phyloP scores from a whole-genome alignment of 768 basidiomycete genomes.

The Russula vinacea region DNA sequence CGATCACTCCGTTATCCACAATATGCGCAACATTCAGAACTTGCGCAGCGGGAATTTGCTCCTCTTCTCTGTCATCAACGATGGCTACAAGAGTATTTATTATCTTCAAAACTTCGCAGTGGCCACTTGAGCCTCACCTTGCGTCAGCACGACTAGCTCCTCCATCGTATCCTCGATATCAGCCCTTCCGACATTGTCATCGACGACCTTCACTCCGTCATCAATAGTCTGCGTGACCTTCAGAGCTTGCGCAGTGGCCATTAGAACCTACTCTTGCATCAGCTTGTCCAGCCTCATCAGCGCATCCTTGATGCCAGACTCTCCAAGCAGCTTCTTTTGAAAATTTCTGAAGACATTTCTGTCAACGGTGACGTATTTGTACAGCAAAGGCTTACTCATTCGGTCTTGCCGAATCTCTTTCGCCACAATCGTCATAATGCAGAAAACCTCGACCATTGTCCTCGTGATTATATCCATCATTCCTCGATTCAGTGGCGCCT shows the following conservation, averaged over 20 bases:
- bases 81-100: too few species aligned
- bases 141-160: too few species aligned
- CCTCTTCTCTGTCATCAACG: too few species aligned
- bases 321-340: not conserved
- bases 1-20: too few species aligned
- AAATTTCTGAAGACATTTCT: not conserved
- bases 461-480: not conserved
- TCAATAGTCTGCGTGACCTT: not conserved
- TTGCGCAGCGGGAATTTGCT: too few species aligned
- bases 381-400: not conserved
- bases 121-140: too few species aligned
- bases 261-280: not conserved
- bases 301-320: not conserved
- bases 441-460: slow-evolving; percentile 6
- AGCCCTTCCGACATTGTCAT: not conserved
- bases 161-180: not conserved
- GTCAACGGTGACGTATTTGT: not conserved
- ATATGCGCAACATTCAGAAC: too few species aligned
- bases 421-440: not conserved
- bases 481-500: not conserved
- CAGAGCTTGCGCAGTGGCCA: not conserved
- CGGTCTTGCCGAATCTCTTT: not conserved
- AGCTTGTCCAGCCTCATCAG: not conserved
- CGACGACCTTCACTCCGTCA: not conserved
- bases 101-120: too few species aligned